A percentile compares a stretch with the other conserved stretches of the same genome.
These are phyloP conservation scores for Aspergillus persii DNA, from an alignment of 2,329 filamentous ascomycete genomes.

Conservation along the genomic window DNA sequence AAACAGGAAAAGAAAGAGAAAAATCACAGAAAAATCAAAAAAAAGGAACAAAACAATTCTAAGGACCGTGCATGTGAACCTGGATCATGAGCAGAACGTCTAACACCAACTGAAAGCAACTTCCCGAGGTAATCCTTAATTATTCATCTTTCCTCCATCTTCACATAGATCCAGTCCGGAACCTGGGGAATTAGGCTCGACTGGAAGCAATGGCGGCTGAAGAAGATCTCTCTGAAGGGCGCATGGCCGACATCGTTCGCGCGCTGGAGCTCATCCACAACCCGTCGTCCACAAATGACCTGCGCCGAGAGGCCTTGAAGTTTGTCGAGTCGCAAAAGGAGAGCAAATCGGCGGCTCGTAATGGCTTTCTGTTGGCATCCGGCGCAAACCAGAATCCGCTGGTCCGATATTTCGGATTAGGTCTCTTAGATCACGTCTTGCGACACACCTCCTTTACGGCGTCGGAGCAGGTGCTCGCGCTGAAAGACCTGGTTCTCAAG, in stretches of 20 bases:
- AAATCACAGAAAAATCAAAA: neutral
- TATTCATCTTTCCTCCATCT: neutral
- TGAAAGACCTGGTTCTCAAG: constrained; percentile 75
- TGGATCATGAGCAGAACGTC: constrained; percentile 15
- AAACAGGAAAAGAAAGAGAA: neutral
- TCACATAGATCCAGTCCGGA: neutral
- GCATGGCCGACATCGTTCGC: constrained; percentile 62
- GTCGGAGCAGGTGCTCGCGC: constrained; percentile 62
- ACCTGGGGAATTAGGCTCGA: neutral
- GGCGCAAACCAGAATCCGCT: constrained; percentile 73
- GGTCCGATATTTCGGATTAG: constrained; percentile 90
- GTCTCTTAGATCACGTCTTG: constrained; percentile 84
- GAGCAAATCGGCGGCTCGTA: constrained; percentile 72
- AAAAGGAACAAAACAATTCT: neutral
- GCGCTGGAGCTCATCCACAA: constrained; percentile 87
- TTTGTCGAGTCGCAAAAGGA: constrained; percentile 86
- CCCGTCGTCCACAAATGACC: constrained; percentile 74
- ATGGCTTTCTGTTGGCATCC: constrained; percentile 79
- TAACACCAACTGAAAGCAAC: constrained; percentile 7
- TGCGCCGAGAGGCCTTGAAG: constrained; percentile 75
- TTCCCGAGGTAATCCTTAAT: constrained; percentile 8
- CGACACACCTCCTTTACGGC: constrained; percentile 76
- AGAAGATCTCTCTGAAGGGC: constrained; percentile 36
- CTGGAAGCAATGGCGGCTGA: constrained; percentile 31
- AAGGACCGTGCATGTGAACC: constrained; percentile 2